These are phyloP conservation scores for Aspergillus funiculosus DNA, from an alignment of 495 filamentous ascomycete genomes.

Conservation along the genomic window DNA sequence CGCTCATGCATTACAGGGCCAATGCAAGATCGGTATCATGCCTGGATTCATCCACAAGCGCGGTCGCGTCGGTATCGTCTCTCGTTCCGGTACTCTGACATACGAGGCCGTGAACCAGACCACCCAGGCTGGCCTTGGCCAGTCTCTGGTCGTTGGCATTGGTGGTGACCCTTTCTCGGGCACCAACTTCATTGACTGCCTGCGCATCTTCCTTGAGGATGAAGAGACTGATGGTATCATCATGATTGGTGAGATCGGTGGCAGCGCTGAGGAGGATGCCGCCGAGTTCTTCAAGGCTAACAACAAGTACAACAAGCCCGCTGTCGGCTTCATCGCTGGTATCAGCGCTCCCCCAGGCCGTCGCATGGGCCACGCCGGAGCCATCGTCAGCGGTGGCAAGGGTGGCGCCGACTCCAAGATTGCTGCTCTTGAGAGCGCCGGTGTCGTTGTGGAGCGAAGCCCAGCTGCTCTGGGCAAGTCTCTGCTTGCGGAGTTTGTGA, in stretches of 20 bases:
- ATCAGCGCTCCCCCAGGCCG: constrained; percentile 94
- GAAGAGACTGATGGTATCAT: constrained; percentile 98
- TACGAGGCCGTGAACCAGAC: constrained; percentile 99
- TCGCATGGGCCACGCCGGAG: constrained; percentile 97
- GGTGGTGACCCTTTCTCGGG: constrained; percentile 98
- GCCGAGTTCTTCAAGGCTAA: constrained; percentile 89
- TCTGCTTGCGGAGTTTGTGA: constrained; percentile 89
- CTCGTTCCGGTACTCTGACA: constrained; percentile 93
- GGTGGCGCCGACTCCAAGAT: constrained; percentile 98
- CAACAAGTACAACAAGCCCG: constrained; percentile 90
- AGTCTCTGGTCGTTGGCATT: constrained; percentile 97
- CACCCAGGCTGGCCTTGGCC: constrained; percentile 89
- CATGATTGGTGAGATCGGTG: constrained; percentile 99
- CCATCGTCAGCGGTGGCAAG: constrained; percentile 96
- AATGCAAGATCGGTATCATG: constrained; percentile 99
- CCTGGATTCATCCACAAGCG: constrained; percentile 99
- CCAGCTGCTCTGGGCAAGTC: constrained; percentile 88
- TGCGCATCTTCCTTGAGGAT: constrained; percentile 93
- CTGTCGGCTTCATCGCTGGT: constrained; percentile 96
- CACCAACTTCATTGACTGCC: constrained; percentile 99
- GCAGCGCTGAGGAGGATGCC: constrained; percentile 94
- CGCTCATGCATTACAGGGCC: constrained; percentile 51
- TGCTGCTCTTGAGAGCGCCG: constrained; percentile 81
- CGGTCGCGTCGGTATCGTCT: constrained; percentile 96
- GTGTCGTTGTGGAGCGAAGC: constrained; percentile 93